These are phyloP conservation scores for Penicillium sp. DNA, from an alignment of 2,329 filamentous ascomycete species.

Conservation along the genomic window DNA sequence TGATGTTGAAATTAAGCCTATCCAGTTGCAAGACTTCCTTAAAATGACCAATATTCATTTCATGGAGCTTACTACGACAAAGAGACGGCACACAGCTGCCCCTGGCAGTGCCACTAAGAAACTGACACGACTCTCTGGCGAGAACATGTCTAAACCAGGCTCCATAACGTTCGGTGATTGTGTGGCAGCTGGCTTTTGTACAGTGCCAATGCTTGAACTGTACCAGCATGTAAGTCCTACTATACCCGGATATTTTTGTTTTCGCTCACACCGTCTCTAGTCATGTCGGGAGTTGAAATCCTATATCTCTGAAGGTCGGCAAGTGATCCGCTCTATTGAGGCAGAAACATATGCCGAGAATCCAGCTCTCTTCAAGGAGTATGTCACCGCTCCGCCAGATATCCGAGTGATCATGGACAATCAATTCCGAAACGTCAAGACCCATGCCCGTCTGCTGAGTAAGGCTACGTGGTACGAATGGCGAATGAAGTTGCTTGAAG, in stretches of 20 bases:
- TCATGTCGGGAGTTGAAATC: constrained; percentile 94
- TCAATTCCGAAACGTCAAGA: constrained; percentile 97
- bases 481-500: constrained; percentile 83
- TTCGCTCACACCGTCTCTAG: constrained; percentile 32
- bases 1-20: constrained; percentile 54
- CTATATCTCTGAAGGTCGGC: constrained; percentile 89
- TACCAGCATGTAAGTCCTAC: constrained; percentile 73
- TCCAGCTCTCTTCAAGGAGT: constrained; percentile 86
- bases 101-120: constrained; percentile 47
- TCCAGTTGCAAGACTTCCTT: constrained; percentile 87
- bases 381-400: constrained; percentile 78
- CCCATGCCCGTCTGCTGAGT: constrained; percentile 81
- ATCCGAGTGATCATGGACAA: constrained; percentile 88
- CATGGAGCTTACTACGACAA: constrained; percentile 97
- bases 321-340: constrained; percentile 88
- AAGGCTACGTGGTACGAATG: constrained; percentile 99
- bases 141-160: constrained; percentile 25
- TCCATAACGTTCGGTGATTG: constrained; percentile 63
- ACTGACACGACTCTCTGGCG: constrained; percentile 23
- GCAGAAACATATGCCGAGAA: constrained; percentile 85
- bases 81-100: constrained; percentile 78
- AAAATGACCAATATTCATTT: constrained; percentile 96
- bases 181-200: constrained; percentile 85
- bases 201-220: constrained; percentile 85
- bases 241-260: constrained; percentile 2